Conservation (phyloP, 805 yeast genomes). For the Wickerhamomyces bovis region DNA sequence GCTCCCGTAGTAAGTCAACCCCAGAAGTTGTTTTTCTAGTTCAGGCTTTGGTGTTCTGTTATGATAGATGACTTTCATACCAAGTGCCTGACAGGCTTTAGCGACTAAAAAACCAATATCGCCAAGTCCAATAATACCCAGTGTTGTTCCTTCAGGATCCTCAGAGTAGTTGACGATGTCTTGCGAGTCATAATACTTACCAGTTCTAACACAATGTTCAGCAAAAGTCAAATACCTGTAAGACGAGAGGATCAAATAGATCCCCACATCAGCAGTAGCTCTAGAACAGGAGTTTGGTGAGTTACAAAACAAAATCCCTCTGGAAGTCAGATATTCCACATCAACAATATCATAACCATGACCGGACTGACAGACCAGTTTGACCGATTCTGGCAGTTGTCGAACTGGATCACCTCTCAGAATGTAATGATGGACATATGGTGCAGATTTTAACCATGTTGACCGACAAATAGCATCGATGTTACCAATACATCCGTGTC, state of each 20-base stretch:
- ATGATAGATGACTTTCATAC: slow-evolving; percentile 38
- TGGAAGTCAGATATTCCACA: slow-evolving; percentile 28
- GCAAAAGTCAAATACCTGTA: slow-evolving; percentile 33
- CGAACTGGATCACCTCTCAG: slow-evolving; percentile 29
- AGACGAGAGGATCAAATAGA: slow-evolving; percentile 26
- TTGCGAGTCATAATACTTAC: slow-evolving; percentile 28
- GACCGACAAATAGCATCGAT: slow-evolving; percentile 34
- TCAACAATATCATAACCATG: slow-evolving; percentile 37
- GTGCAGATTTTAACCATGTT: slow-evolving; percentile 33
- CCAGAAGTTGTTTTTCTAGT: slow-evolving; percentile 31
- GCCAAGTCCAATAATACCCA: slow-evolving; percentile 44
- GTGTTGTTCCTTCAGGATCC: slow-evolving; percentile 35
- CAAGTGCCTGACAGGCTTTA: slow-evolving; percentile 35
- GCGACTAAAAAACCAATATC: slow-evolving; percentile 41
- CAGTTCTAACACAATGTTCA: slow-evolving; percentile 32
- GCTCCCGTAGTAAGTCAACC: slow-evolving; percentile 24
- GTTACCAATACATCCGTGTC: slow-evolving; percentile 29
- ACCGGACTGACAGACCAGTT: slow-evolving; percentile 33
- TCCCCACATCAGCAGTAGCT: slow-evolving; percentile 37
- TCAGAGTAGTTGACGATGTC: slow-evolving; percentile 29
- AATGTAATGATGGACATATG: slow-evolving; percentile 33
- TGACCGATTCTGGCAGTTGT: slow-evolving; percentile 28
- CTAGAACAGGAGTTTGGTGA: slow-evolving; percentile 34
- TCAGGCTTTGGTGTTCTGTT: slow-evolving; percentile 30
- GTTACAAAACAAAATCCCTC: slow-evolving; percentile 31